phyloP scores from a whole-genome alignment of 1,139 yeast genomes.

The Pichia kudriavzevii region DNA sequence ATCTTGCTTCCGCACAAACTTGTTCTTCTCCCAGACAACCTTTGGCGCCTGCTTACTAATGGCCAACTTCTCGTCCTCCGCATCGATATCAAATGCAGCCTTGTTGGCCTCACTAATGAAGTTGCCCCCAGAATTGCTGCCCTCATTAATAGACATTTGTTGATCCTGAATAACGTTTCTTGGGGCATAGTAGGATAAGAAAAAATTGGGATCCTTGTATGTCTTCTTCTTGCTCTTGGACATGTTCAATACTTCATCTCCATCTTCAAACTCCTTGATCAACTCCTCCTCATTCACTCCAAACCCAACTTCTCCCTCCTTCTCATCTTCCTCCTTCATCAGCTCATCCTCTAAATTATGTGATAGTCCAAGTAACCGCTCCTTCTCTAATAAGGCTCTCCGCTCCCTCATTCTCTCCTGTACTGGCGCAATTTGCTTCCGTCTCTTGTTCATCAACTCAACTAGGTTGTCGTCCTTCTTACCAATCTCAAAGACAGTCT shows the following conservation, averaged over 20 bases:
- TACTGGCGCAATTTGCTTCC: constrained; percentile 72
- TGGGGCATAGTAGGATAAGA: constrained; percentile 87
- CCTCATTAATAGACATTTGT: constrained; percentile 49
- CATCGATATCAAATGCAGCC: constrained; percentile 79
- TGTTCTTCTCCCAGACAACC: constrained; percentile 90
- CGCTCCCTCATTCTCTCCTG: constrained; percentile 72
- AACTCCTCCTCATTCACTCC: constrained; percentile 45
- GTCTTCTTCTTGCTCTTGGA: constrained; percentile 31
- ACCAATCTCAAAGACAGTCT: constrained; percentile 88
- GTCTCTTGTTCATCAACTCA: constrained; percentile 76
- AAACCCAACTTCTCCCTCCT: constrained; percentile 51
- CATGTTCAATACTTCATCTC: constrained; percentile 38
- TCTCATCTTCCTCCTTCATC: constrained; percentile 30
- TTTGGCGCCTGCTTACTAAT: constrained; percentile 54
- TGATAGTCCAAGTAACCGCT: constrained; percentile 66
- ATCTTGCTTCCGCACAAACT: constrained; percentile 75
- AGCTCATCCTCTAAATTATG: constrained; percentile 71
- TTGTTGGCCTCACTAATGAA: constrained; percentile 78
- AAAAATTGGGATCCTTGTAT: constrained; percentile 75
- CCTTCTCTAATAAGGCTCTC: constrained; percentile 61
- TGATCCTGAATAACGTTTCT: constrained; percentile 74
- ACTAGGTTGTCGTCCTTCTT: constrained; percentile 67
- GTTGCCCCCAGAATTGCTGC: constrained; percentile 14
- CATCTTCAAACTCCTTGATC: constrained; percentile 53
- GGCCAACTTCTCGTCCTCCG: constrained; percentile 56